Percentiles rank a stretch among this genome's conserved stretches.
phyloP scores from a whole-genome alignment of 768 basidiomycete species.

The Ramaria sp. region DNA sequence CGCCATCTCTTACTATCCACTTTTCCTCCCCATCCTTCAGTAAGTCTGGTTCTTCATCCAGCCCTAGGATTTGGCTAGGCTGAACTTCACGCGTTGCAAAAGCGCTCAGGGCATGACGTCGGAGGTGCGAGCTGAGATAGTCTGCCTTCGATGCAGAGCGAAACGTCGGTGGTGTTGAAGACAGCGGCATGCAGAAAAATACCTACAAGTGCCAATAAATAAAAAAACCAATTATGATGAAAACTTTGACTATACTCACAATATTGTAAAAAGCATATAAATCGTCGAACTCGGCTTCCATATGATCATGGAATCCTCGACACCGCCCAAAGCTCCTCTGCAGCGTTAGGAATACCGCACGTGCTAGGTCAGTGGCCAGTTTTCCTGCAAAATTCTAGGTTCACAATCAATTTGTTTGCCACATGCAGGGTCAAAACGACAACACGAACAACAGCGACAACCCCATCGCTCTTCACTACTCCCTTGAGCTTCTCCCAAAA shows the following conservation, averaged over 20 bases:
- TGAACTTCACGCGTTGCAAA: slow-evolving; percentile 46
- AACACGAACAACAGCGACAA: slow-evolving; percentile 66
- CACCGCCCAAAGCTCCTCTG: slow-evolving; percentile 64
- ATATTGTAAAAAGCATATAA: slow-evolving; percentile 59
- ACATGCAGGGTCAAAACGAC: not conserved
- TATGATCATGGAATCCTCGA: slow-evolving; percentile 70
- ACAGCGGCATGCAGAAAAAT: slow-evolving; percentile 61
- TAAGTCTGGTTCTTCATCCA: slow-evolving; percentile 12
- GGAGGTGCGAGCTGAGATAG: slow-evolving; percentile 58
- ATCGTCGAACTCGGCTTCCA: slow-evolving; percentile 33
- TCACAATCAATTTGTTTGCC: not conserved
- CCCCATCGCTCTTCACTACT: slow-evolving; percentile 56
- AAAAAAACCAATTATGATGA: not conserved
- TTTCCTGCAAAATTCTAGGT: slow-evolving; percentile 77
- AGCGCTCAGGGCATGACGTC: slow-evolving; percentile 44
- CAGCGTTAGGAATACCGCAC: slow-evolving; percentile 61
- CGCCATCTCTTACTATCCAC: slow-evolving; percentile 51
- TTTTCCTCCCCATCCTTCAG: slow-evolving; percentile 27
- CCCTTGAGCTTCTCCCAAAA: slow-evolving; percentile 69
- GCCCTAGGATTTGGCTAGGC: slow-evolving; percentile 22
- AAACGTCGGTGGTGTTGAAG: slow-evolving; percentile 43
- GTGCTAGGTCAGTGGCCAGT: slow-evolving; percentile 47
- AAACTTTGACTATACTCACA: slow-evolving; percentile 30
- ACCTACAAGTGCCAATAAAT: slow-evolving; percentile 35
- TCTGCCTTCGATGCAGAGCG: slow-evolving; percentile 42